phyloP scores from a whole-genome alignment of 148 eudicot species.

The Linanthus parryae region DNA sequence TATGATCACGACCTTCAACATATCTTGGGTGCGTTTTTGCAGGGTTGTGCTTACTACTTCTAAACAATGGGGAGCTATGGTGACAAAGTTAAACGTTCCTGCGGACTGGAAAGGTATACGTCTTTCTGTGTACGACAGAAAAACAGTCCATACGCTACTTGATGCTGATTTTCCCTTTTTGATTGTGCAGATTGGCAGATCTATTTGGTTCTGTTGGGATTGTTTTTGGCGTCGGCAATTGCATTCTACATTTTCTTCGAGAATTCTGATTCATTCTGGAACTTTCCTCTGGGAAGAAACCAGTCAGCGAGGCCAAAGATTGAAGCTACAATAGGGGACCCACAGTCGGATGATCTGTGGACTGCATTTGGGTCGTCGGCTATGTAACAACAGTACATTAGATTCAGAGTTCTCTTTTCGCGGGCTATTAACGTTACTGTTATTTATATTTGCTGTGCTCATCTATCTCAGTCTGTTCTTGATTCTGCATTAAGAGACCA shows the following conservation, averaged over 20 bases:
- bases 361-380: constrained; percentile 40
- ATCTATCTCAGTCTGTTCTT: too few species aligned
- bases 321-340: constrained; percentile 28
- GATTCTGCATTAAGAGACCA: too few species aligned
- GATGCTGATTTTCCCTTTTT: neutral
- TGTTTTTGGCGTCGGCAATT: constrained; percentile 65
- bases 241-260: constrained; percentile 58
- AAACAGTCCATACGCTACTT: neutral
- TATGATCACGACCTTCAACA: too few species aligned
- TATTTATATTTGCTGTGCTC: too few species aligned
- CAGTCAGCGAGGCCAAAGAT: constrained; percentile 28
- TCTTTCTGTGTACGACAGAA: constrained; percentile 6
- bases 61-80: constrained; percentile 66
- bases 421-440: too few species aligned
- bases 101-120: constrained; percentile 83
- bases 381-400: too few species aligned
- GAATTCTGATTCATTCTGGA: constrained; percentile 82
- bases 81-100: constrained; percentile 74
- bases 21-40: constrained; percentile 18
- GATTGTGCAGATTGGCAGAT: constrained; percentile 86
- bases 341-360: constrained; percentile 37
- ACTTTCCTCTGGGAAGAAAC: constrained; percentile 35
- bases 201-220: constrained; percentile 54
- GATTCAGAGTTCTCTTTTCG: too few species aligned
- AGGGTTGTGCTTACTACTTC: constrained; percentile 84